Conservation (phyloP, 108 stramenopile genomes). For the Cyclostephanos tholiformis region DNA sequence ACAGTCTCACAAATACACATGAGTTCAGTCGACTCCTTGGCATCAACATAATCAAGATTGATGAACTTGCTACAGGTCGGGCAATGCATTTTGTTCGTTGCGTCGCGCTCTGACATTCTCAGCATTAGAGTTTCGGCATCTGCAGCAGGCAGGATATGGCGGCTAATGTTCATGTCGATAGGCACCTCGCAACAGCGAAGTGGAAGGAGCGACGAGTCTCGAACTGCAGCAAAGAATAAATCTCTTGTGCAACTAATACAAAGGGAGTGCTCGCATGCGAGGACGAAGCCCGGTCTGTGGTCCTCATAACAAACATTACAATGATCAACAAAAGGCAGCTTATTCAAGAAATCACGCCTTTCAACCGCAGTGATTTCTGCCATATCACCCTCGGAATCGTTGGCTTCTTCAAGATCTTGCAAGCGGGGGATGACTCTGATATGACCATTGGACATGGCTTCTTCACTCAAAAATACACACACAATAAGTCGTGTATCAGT, state of each 20-base stretch:
- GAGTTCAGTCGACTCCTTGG: conserved; percentile 18
- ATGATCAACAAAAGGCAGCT: conserved; percentile 35
- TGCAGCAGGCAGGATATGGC: conserved; percentile 20
- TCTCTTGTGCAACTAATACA: conserved; percentile 47
- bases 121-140: conserved; percentile 24
- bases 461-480: background rate
- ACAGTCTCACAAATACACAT: conserved; percentile 43
- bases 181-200: conserved; percentile 60
- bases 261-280: conserved; percentile 49
- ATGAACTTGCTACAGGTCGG: conserved; percentile 53
- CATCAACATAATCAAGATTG: conserved; percentile 51
- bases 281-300: conserved; percentile 22
- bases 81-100: conserved; percentile 62
- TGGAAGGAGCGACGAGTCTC: conserved; percentile 52
- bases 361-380: background rate
- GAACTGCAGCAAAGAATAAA: conserved; percentile 42
- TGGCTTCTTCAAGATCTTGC: conserved; percentile 19
- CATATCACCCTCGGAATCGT: background rate
- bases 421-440: conserved; percentile 18
- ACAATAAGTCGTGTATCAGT: background rate
- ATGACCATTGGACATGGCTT: conserved; percentile 28
- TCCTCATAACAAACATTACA: conserved; percentile 56
- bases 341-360: conserved; percentile 11
- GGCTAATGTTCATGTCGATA: conserved; percentile 55
- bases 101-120: conserved; percentile 39